A percentile compares a stretch with the other conserved stretches of the same genome.
Evolutionary conservation across 352 stramenopile genomes (phyloP).

Genomic region (Phytophthora rubi): DNA sequence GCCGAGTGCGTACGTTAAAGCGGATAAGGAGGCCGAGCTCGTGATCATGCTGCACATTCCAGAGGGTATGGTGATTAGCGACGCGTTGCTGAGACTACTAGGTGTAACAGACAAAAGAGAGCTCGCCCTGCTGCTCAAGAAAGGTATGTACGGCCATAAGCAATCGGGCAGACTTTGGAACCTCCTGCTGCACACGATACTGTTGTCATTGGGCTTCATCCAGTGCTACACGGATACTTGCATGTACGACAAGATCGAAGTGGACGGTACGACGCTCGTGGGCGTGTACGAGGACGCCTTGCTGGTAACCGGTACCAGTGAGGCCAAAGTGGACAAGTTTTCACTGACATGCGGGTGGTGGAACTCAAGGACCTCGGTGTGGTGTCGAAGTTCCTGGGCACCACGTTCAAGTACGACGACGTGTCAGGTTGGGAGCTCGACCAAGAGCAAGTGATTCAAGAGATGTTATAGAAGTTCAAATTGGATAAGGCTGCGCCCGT

Average conservation of each 20-base stretch:
- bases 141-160: slow-evolving; percentile 39
- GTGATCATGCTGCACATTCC: slow-evolving; percentile 37
- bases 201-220: not conserved
- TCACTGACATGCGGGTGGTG: slow-evolving; percentile 19
- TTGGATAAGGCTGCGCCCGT: not conserved
- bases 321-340: slow-evolving; percentile 11
- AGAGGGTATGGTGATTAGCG: slow-evolving; percentile 27
- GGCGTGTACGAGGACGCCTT: slow-evolving; percentile 40
- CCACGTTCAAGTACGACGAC: slow-evolving; percentile 8
- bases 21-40: slow-evolving; percentile 10
- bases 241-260: slow-evolving; percentile 26
- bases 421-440: not conserved
- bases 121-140: slow-evolving; percentile 25
- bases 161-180: slow-evolving; percentile 25
- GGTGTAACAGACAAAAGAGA: slow-evolving; percentile 19
- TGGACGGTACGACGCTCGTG: not conserved
- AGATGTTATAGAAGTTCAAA: slow-evolving; percentile 17
- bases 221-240: slow-evolving; percentile 41
- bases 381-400: slow-evolving; percentile 17
- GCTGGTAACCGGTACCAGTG: slow-evolving; percentile 25
- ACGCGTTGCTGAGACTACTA: slow-evolving; percentile 3
- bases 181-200: slow-evolving; percentile 6
- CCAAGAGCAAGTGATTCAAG: slow-evolving; percentile 7
- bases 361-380: slow-evolving; percentile 15
- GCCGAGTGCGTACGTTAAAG: not conserved